Evolutionary conservation across 345 rosid species (phyloP).

Genomic region (Dovyalis caffra): DNA sequence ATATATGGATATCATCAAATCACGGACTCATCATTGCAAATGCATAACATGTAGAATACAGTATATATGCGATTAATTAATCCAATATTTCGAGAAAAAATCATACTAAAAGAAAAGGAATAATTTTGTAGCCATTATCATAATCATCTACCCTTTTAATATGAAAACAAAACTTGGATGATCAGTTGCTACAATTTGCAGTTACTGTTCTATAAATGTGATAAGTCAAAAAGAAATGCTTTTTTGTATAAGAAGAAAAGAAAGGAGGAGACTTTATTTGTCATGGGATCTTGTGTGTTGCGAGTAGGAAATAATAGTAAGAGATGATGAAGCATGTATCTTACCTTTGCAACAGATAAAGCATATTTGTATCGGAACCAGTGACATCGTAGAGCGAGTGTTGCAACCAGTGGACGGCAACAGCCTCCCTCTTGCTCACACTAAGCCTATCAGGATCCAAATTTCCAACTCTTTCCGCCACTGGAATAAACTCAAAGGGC

Average conservation of each 20-base stretch:
- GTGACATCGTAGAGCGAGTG: constrained; percentile 98
- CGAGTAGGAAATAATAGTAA: neutral
- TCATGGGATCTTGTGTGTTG: constrained; percentile 20
- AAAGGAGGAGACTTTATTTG: neutral
- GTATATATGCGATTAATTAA: neutral
- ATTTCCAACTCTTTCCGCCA: constrained; percentile 87
- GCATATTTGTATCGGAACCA: constrained; percentile 85
- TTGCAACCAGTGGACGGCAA: constrained; percentile 97
- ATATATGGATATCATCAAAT: neutral
- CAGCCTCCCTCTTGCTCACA: constrained; percentile 82
- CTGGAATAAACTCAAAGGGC: constrained; percentile 81
- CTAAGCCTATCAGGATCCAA: constrained; percentile 72
- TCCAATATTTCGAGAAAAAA: neutral
- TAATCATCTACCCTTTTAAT: neutral
- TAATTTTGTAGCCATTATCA: neutral
- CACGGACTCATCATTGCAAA: neutral
- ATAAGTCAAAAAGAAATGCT: neutral
- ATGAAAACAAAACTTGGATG: neutral
- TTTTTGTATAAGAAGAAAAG: neutral
- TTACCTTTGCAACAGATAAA: constrained; percentile 89
- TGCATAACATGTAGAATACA: neutral
- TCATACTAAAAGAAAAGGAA: neutral
- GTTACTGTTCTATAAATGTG: too few species aligned
- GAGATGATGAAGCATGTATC: neutral
- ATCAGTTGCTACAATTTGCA: neutral